Evolutionary conservation across 176 grass and related monocot species (phyloP), one percentile per base, ranked within the genome.

Genomic region (Hyparrhenia diplandra): DNA sequence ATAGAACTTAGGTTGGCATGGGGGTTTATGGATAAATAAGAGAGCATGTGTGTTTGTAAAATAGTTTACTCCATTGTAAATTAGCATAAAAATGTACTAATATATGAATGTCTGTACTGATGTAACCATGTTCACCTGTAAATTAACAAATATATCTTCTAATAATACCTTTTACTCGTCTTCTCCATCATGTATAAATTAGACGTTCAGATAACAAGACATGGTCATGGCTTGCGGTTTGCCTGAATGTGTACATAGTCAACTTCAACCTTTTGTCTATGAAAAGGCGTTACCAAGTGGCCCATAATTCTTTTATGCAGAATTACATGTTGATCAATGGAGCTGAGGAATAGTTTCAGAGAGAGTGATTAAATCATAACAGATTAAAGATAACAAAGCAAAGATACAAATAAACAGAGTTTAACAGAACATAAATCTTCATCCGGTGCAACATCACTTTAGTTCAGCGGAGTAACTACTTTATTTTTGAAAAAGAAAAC

Each of bases 41-140:
- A 5, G 47, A 63, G 13, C 63, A 9, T 47, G 21, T 57, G 67
- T 67, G 34, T 59, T n/a, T 80, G 42, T 49, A 80, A 31, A 58
- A 74, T 80, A 71, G 62, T 73, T 42, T 57, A 35, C 27, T 67
- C 3, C 74, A 27, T 59, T 85, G 77, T 86, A 74, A 63, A 80
- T 74, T 80, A 80, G 68, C 18, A 80, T 32, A 67, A n/a, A n/a
- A n/a, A 41, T 67, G 27, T 67, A 73, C 69, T 74, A 37, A n/a
- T n/a, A 74, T 68, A 59, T 59, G 9, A 27, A 67, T 67, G 76
- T 12, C 61, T 25, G 42, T 54, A 42, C 23, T 74, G 68, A 39
- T 43, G 42, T 80, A 65, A 40, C 23, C 21, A 70, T 69, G 40
- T 58, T 71, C 6, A 80, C 14, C 43, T 85, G 75, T 85, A 79